Percentiles rank a stretch among this genome's conserved stretches.
Evolutionary conservation across 345 rosid genomes (phyloP).

Genomic region (Hibiscus syriacus): DNA sequence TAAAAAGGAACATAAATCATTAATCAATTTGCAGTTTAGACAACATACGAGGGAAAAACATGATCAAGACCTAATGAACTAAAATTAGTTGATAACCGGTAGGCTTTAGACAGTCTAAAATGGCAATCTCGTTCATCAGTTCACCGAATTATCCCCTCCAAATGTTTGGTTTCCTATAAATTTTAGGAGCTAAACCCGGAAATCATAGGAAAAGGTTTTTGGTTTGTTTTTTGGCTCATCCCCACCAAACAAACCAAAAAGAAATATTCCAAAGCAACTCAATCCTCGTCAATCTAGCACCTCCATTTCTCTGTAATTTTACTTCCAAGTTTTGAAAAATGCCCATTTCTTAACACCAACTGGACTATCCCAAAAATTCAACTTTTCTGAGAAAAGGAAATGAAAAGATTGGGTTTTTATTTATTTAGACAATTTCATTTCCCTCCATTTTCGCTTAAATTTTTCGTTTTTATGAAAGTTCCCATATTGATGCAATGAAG

Average conservation of each 20-base stretch:
- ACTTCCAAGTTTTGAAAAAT: neutral
- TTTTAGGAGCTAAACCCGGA: slow-evolving; percentile 58
- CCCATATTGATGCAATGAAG: neutral
- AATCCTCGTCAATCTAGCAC: too few species aligned
- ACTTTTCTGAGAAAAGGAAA: neutral
- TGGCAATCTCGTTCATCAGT: slow-evolving; percentile 20
- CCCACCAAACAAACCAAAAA: too few species aligned
- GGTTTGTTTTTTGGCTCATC: too few species aligned
- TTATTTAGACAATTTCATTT: too few species aligned
- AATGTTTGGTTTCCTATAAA: slow-evolving; percentile 57
- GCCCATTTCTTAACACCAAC: neutral
- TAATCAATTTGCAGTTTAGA: neutral
- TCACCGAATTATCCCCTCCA: slow-evolving; percentile 34
- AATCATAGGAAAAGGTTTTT: slow-evolving; percentile 26
- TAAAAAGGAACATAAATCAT: neutral
- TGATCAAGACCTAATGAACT: neutral
- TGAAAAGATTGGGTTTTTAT: neutral
- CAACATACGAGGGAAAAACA: neutral
- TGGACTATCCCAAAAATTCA: neutral
- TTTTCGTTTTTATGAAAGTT: slow-evolving; percentile 11
- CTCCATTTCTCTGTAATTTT: neutral
- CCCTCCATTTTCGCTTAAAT: too few species aligned
- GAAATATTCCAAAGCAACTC: too few species aligned
- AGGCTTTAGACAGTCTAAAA: slow-evolving; percentile 21
- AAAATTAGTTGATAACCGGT: slow-evolving; percentile 4